Conservation (phyloP, 495 filamentous ascomycete genomes). For the Daldinia grandis region DNA sequence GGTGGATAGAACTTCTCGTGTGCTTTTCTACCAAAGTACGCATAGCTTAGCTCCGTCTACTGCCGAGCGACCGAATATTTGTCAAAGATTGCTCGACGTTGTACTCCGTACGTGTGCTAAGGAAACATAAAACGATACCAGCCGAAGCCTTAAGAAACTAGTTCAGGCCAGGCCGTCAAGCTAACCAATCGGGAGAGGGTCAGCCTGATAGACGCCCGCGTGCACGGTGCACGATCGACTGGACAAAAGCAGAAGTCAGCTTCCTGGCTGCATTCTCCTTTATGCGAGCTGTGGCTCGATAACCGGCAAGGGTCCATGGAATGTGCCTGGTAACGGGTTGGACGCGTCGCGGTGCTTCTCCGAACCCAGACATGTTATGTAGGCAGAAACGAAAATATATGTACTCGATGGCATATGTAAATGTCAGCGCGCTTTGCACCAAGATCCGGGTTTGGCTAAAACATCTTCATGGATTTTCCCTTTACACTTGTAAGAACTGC, state of each 20-base stretch:
- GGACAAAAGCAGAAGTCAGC: constrained; percentile 22
- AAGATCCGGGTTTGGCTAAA: not conserved
- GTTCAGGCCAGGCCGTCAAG: constrained; percentile 2
- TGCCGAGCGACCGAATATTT: constrained; percentile 14
- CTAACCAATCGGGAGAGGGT: constrained; percentile 30
- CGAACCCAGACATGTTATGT: not conserved
- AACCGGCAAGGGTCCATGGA: not conserved
- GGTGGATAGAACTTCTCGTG: not conserved
- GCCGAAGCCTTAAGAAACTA: not conserved
- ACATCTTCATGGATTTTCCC: not conserved
- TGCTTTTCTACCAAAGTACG: constrained; percentile 1
- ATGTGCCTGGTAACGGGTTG: constrained; percentile 5
- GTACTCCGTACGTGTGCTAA: not conserved
- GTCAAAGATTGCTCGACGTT: not conserved
- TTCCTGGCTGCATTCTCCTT: constrained; percentile 33
- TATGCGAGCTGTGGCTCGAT: constrained; percentile 34
- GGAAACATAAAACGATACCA: not conserved
- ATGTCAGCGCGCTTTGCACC: not conserved
- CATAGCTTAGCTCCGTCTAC: constrained; percentile 1
- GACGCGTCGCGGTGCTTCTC: constrained; percentile 19
- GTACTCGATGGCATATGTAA: not conserved
- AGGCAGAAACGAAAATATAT: not conserved
- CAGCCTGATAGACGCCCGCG: constrained; percentile 12
- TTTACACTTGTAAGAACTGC: not conserved
- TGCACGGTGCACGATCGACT: constrained; percentile 35